Evolutionary conservation across 345 rosid species (phyloP).

Genomic region (Rhizophora mangle): DNA sequence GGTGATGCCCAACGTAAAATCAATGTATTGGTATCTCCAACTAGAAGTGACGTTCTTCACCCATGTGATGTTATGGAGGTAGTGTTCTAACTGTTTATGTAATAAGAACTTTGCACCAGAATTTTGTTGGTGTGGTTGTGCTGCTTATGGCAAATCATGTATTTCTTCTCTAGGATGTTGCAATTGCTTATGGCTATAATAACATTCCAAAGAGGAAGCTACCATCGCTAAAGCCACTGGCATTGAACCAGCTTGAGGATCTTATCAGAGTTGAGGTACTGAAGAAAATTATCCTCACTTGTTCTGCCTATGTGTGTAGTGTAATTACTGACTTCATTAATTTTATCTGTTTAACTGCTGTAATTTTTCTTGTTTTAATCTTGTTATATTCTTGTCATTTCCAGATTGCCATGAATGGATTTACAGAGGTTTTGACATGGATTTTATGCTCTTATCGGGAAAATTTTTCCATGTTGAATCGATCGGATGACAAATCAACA

Average conservation of each 20-base stretch:
- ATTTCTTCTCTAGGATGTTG: constrained; percentile 64
- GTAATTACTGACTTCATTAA: neutral
- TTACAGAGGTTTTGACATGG: constrained; percentile 79
- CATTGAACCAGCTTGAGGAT: constrained; percentile 73
- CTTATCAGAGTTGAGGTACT: constrained; percentile 74
- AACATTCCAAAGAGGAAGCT: constrained; percentile 68
- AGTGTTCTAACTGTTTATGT: constrained; percentile 9
- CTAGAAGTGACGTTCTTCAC: constrained; percentile 84
- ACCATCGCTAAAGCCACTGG: constrained; percentile 59
- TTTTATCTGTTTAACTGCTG: neutral
- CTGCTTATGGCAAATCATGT: constrained; percentile 9
- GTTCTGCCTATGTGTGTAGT: neutral
- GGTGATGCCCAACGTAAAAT: constrained; percentile 34
- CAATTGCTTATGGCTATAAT: constrained; percentile 89
- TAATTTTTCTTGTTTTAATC: neutral
- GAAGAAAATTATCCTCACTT: neutral
- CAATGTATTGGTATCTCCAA: constrained; percentile 72
- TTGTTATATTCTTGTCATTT: too few species aligned
- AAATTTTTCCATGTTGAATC: constrained; percentile 63
- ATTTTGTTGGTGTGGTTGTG: neutral
- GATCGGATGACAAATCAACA: constrained; percentile 48
- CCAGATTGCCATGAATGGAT: constrained; percentile 76
- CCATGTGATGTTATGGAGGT: constrained; percentile 97
- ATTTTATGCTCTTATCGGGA: constrained; percentile 70
- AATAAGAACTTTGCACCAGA: neutral